Evolutionary conservation across 345 rosid species (phyloP).

Genomic region (Citrus sp.): DNA sequence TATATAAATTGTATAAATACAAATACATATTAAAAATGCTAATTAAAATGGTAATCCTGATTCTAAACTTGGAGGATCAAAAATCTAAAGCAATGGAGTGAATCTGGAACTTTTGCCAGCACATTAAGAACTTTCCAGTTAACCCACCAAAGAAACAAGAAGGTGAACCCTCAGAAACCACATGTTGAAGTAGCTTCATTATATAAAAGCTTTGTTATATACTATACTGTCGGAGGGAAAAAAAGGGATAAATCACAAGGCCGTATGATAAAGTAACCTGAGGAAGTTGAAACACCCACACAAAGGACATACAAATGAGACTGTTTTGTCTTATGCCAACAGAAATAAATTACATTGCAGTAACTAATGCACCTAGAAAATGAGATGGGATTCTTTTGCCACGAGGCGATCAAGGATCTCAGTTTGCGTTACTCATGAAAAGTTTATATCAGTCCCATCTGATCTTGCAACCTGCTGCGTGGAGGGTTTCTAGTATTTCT

Average conservation of each 20-base stretch:
- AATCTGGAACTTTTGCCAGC: neutral
- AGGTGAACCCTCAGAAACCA: neutral
- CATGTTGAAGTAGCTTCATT: neutral
- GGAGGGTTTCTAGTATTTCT: slow-evolving; percentile 59
- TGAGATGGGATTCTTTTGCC: neutral
- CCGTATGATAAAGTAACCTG: neutral
- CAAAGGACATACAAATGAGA: neutral
- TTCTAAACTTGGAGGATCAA: slow-evolving; percentile 1
- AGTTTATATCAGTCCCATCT: slow-evolving; percentile 62
- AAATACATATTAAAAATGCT: neutral
- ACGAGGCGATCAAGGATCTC: neutral
- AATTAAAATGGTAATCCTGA: neutral
- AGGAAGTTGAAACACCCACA: neutral
- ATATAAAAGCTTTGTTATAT: neutral
- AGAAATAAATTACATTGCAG: neutral
- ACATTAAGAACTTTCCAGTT: neutral
- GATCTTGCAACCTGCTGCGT: slow-evolving; percentile 67
- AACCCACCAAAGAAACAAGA: slow-evolving; percentile 2
- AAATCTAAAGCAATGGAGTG: neutral
- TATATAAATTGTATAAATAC: neutral
- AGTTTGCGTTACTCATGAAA: neutral
- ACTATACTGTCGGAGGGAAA: too few species aligned
- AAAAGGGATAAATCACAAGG: neutral
- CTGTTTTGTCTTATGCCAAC: neutral
- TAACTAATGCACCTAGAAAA: neutral